Percentiles rank a stretch among this genome's conserved stretches.
These are phyloP conservation scores for Candida namnaoensis DNA, from an alignment of 805 yeast species.

Conservation along the genomic window DNA sequence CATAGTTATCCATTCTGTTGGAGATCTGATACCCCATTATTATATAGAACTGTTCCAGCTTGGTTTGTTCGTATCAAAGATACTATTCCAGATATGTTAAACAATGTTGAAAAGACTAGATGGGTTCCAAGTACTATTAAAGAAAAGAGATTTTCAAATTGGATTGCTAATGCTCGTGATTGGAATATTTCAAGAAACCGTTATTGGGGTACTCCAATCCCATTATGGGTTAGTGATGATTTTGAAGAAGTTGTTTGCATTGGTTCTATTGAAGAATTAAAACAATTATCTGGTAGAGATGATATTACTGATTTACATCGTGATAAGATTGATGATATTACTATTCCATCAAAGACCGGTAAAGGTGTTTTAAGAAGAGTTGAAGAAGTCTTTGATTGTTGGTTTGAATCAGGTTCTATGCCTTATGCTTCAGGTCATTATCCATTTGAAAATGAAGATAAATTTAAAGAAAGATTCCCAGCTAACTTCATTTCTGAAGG, in stretches of 20 bases:
- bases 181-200: constrained; percentile 98
- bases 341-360: constrained; percentile 88
- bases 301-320: constrained; percentile 90
- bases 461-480: constrained; percentile 73
- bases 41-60: constrained; percentile 95
- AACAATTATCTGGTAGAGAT: constrained; percentile 70
- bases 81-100: constrained; percentile 82
- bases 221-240: constrained; percentile 95
- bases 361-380: constrained; percentile 83
- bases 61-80: constrained; percentile 94
- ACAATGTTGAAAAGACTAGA: constrained; percentile 73
- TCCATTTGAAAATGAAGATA: constrained; percentile 82
- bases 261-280: constrained; percentile 84
- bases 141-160: constrained; percentile 93
- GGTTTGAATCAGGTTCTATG: constrained; percentile 99
- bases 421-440: constrained; percentile 96
- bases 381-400: constrained; percentile 98
- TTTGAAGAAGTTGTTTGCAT: constrained; percentile 86
- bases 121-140: constrained; percentile 93
- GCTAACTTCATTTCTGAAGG: constrained; percentile 99
- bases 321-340: constrained; percentile 82
- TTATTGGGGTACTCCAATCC: constrained; percentile 99
- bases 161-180: constrained; percentile 98
- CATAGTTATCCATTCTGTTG: constrained; percentile 99
- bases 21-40: constrained; percentile 98